Conservation (phyloP, 2,329 filamentous ascomycete genomes). For the Nothopassalora personata region DNA sequence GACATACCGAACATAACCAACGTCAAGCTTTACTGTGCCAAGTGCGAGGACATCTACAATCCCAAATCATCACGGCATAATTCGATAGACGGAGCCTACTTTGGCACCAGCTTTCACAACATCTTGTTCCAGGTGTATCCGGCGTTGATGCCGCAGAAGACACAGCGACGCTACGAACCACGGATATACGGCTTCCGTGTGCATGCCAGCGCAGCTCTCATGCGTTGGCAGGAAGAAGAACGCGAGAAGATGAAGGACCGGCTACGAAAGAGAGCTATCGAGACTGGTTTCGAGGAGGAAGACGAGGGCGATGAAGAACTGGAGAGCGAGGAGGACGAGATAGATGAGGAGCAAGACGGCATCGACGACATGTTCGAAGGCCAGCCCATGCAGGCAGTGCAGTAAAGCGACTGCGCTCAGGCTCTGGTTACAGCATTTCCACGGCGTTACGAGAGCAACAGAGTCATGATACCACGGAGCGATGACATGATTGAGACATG, state of each 20-base stretch:
- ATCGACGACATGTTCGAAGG: slow-evolving; percentile 43
- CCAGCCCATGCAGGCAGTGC: slow-evolving; percentile 17
- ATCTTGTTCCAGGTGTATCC: slow-evolving; percentile 99
- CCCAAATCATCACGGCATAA: slow-evolving; percentile 95
- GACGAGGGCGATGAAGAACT: slow-evolving; percentile 56
- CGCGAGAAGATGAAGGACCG: slow-evolving; percentile 77
- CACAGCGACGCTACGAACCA: slow-evolving; percentile 77
- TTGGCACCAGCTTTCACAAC: slow-evolving; percentile 96
- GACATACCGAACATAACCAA: slow-evolving; percentile 82
- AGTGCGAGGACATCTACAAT: slow-evolving; percentile 98
- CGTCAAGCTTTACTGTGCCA: slow-evolving; percentile 94
- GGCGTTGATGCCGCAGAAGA: slow-evolving; percentile 80
- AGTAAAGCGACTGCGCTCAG: neutral
- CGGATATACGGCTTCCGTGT: slow-evolving; percentile 94
- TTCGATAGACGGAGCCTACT: slow-evolving; percentile 94
- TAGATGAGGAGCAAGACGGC: slow-evolving; percentile 56
- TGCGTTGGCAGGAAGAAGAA: slow-evolving; percentile 82
- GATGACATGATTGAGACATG: neutral
- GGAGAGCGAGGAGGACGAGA: slow-evolving; percentile 51
- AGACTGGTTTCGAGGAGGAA: slow-evolving; percentile 73
- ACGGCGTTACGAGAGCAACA: neutral
- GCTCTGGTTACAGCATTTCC: neutral
- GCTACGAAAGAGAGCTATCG: slow-evolving; percentile 62
- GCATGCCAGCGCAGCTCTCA: slow-evolving; percentile 78
- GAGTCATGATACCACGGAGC: neutral